Evolutionary conservation across 768 basidiomycete species (phyloP).

Genomic region (Suillus bovinus): DNA sequence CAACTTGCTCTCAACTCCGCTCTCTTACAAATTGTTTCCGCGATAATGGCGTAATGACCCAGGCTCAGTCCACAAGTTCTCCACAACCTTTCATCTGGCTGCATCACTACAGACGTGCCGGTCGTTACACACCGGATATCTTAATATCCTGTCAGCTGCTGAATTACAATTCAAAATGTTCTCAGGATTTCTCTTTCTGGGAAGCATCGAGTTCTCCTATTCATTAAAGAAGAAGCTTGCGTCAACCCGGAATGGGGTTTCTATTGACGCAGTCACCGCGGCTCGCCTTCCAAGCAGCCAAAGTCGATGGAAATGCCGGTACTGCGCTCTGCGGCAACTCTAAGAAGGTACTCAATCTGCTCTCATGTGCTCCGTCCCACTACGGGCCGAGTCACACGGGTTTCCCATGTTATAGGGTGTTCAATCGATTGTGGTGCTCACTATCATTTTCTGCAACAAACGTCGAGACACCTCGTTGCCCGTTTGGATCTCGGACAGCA

Average conservation of each 20-base stretch:
- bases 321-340: not conserved
- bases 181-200: not conserved
- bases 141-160: not conserved
- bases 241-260: not conserved
- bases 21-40: not conserved
- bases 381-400: no score
- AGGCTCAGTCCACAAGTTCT: not conserved
- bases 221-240: not conserved
- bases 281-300: not conserved
- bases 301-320: not conserved
- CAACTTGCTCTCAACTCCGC: not conserved
- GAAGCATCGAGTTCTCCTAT: not conserved
- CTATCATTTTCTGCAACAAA: not conserved
- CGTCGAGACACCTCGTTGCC: not conserved
- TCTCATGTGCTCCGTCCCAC: not conserved
- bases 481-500: not conserved
- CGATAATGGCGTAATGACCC: not conserved
- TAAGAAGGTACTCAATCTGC: not conserved
- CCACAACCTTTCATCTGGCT: not conserved
- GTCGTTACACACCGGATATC: not conserved
- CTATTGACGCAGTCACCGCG: not conserved
- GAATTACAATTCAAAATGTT: not conserved
- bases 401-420: not conserved
- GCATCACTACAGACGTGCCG: not conserved
- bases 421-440: not conserved